These are phyloP conservation scores for Hypoxylon fuscum DNA, from an alignment of 495 filamentous ascomycete species.

Conservation along the genomic window DNA sequence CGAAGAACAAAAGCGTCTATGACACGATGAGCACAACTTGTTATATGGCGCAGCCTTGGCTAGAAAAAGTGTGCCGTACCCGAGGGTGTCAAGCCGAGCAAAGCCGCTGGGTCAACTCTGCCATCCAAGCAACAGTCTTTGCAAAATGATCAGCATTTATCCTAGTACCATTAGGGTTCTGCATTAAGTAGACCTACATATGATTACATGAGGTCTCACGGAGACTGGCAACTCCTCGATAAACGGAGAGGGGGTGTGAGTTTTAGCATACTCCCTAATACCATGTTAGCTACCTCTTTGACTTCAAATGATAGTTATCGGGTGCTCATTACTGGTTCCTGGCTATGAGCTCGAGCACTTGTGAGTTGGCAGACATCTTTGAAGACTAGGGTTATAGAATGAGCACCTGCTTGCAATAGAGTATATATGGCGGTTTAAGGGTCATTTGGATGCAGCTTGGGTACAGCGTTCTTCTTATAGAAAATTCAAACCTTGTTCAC, in stretches of 20 bases:
- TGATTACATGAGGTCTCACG: slow-evolving; percentile 2
- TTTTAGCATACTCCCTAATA: slow-evolving; percentile 3
- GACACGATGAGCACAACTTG: not conserved
- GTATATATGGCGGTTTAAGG: too few species aligned
- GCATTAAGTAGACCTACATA: slow-evolving; percentile 4
- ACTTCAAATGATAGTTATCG: too few species aligned
- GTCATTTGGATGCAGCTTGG: too few species aligned
- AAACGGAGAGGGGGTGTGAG: slow-evolving; percentile 10
- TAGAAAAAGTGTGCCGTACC: not conserved
- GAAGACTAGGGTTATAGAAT: too few species aligned
- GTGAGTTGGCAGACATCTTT: too few species aligned
- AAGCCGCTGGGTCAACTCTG: not conserved
- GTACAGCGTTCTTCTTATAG: too few species aligned
- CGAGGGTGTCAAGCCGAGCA: not conserved
- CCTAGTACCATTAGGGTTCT: not conserved
- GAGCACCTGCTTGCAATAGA: too few species aligned
- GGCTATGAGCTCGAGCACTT: too few species aligned
- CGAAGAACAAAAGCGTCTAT: not conserved
- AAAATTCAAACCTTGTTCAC: too few species aligned
- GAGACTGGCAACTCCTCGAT: slow-evolving; percentile 1
- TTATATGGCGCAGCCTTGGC: not conserved
- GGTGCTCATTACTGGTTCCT: too few species aligned
- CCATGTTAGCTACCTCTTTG: not conserved
- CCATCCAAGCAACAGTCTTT: not conserved
- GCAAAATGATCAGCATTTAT: not conserved